Percentiles rank a stretch among this genome's conserved stretches.
Conservation (phyloP, 768 basidiomycete species). For the Tephrocybe sp. region DNA sequence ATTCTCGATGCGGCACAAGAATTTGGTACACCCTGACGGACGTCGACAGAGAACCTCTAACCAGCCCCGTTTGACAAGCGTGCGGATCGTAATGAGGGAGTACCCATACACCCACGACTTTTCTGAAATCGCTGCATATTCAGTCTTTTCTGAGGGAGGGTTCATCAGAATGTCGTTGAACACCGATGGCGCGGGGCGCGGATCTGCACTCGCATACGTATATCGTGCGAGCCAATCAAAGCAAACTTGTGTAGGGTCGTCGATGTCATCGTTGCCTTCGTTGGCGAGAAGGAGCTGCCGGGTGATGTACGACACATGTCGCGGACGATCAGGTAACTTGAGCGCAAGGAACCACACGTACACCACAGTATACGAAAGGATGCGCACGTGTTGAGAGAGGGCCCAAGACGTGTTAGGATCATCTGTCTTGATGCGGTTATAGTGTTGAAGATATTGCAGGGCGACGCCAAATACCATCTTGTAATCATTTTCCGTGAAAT, state of each 20-base stretch:
- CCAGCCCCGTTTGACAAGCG: conserved; percentile 79
- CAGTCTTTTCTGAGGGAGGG: conserved; percentile 31
- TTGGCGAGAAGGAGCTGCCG: conserved; percentile 85
- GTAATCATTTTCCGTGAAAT: conserved; percentile 89
- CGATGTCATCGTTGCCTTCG: conserved; percentile 68
- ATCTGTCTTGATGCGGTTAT: conserved; percentile 60
- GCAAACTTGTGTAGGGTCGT: conserved; percentile 93
- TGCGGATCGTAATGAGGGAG: conserved; percentile 79
- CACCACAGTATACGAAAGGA: conserved; percentile 86
- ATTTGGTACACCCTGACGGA: conserved; percentile 85
- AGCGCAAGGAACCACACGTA: conserved; percentile 95
- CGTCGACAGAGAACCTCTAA: conserved; percentile 81
- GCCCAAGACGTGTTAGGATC: conserved; percentile 72
- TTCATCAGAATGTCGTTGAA: conserved; percentile 81
- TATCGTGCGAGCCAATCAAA: conserved; percentile 98
- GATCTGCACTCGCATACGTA: conserved; percentile 92
- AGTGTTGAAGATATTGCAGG: conserved; percentile 89
- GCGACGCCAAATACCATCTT: conserved; percentile 95
- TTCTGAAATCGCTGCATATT: conserved; percentile 47
- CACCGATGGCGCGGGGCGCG: conserved; percentile 78
- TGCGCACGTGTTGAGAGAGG: conserved; percentile 87
- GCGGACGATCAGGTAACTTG: conserved; percentile 76
- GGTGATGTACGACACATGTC: conserved; percentile 83
- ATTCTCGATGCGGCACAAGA: conserved; percentile 87
- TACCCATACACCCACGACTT: conserved; percentile 89